A percentile compares a stretch with the other conserved stretches of the same genome.
These are phyloP conservation scores for Pythium folliculosum DNA, from an alignment of 352 stramenopile genomes.

Conservation along the genomic window DNA sequence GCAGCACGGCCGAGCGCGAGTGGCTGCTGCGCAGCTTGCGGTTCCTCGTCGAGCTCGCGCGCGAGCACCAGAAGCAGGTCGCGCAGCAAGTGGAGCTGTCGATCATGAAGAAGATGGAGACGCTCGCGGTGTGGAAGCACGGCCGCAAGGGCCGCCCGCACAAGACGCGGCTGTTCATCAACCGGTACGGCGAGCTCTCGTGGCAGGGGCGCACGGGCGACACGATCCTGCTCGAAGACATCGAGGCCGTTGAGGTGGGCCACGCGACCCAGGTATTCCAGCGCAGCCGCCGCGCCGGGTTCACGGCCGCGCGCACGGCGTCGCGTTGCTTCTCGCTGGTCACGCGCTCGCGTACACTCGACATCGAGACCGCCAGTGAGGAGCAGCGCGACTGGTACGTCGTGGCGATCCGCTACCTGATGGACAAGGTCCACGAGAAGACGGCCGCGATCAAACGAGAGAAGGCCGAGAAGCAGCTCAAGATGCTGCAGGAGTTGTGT, in stretches of 20 bases:
- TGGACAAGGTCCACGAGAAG: slow-evolving; percentile 87
- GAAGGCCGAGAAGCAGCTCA: slow-evolving; percentile 74
- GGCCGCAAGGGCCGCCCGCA: slow-evolving; percentile 73
- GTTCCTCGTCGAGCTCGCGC: slow-evolving; percentile 73
- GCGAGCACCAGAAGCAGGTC: slow-evolving; percentile 71
- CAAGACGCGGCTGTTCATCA: slow-evolving; percentile 82
- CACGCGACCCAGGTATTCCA: slow-evolving; percentile 69
- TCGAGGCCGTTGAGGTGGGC: slow-evolving; percentile 55
- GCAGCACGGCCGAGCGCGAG: slow-evolving; percentile 65
- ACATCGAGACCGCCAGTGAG: slow-evolving; percentile 77
- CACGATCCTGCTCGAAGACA: slow-evolving; percentile 78
- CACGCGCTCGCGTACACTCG: slow-evolving; percentile 58
- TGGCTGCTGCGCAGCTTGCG: slow-evolving; percentile 75
- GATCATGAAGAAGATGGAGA: slow-evolving; percentile 87
- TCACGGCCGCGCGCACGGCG: slow-evolving; percentile 33
- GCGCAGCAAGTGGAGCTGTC: slow-evolving; percentile 78
- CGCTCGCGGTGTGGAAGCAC: slow-evolving; percentile 71
- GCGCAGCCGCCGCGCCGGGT: slow-evolving; percentile 38
- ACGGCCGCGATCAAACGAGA: slow-evolving; percentile 74
- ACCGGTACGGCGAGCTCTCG: slow-evolving; percentile 82
- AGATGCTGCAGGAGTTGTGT: slow-evolving; percentile 76
- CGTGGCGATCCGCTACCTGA: slow-evolving; percentile 81
- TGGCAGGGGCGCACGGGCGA: slow-evolving; percentile 79
- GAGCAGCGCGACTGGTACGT: slow-evolving; percentile 84
- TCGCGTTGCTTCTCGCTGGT: slow-evolving; percentile 75